Evolutionary conservation across 768 basidiomycete genomes (phyloP), one percentile per base, ranked within the genome.

Genomic region (Russula sp.): DNA sequence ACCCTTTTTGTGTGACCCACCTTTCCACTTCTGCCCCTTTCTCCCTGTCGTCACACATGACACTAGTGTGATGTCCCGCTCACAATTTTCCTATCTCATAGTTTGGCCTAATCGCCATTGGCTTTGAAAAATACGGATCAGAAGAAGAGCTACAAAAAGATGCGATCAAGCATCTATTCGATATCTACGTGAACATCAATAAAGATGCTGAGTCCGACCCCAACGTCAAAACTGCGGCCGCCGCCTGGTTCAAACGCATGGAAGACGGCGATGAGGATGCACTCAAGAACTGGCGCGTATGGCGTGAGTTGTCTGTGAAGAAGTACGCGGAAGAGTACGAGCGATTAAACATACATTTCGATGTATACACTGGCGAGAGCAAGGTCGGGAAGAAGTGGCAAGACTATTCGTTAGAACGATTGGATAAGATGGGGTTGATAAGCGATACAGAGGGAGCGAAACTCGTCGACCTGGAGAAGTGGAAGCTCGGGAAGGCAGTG

Each of bases 131-230:
- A 70, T 96, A 96, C 68, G 97, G 96, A 9, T 87, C 85, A 3
- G 82, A 88, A 65, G 88, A 88, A 68, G 85, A 85, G 67, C 83
- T 99, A 10, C 81, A 88, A 71, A 81, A 81, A 66, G 89, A 99
- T 70, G 85, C 96, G 2, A 97, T 99, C 75, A 93, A 93, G 69
- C 96, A 99, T 71, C 79, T 98, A 5, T 93, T 90, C 71, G 84
- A 96, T 36, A 83, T 99, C 51, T 99, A 99, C 72, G 93, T 98
- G 74, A 86, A 92, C 74, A 87, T 98, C 67, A 95, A 88, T 81
- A 83, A 83, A 61, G 96, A 94, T 52, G 88, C 88, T 3, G 87
- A 88, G 14, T 67, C 75, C 0, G 85, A 91, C 68, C 84, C 87
- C 0, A 71, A 77, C 29, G 88, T 90, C 71, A 92, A 88, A 74